Percentiles rank a stretch among this genome's conserved stretches.
Evolutionary conservation across 768 basidiomycete species (phyloP).

Genomic region (Trametes villosa): DNA sequence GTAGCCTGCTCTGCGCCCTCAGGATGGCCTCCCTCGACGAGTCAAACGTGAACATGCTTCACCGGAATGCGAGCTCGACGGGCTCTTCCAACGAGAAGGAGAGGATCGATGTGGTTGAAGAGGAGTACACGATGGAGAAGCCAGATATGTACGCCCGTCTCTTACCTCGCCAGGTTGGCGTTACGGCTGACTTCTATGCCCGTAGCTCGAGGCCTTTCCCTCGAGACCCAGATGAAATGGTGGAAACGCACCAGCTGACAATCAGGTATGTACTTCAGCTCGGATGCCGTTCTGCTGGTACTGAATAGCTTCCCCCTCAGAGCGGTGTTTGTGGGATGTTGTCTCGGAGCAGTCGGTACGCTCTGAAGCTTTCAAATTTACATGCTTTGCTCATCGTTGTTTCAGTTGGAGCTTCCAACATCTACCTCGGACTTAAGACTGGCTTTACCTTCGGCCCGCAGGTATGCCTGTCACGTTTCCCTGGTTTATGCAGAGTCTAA

Average conservation of each 20-base stretch:
- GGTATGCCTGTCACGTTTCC: background rate
- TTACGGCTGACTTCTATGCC: background rate
- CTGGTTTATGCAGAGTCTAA: background rate
- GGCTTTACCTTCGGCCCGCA: constrained; percentile 70
- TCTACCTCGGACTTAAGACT: constrained; percentile 73
- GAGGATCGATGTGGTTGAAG: background rate
- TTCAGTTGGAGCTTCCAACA: constrained; percentile 59
- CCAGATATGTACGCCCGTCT: background rate
- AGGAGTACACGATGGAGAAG: constrained; percentile 1
- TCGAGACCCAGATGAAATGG: constrained; percentile 50
- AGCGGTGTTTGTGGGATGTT: constrained; percentile 23
- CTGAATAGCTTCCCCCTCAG: background rate
- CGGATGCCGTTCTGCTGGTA: background rate
- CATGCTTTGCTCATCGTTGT: constrained; percentile 43
- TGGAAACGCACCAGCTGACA: constrained; percentile 57
- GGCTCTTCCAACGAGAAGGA: constrained; percentile 2
- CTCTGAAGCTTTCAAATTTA: constrained; percentile 37
- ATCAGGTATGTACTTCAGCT: constrained; percentile 38
- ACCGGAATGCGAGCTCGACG: background rate
- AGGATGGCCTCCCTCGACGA: background rate
- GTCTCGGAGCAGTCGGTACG: constrained; percentile 26
- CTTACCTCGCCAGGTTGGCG: background rate
- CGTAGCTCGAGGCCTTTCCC: constrained; percentile 51
- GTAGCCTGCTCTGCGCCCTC: background rate
- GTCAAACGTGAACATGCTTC: background rate